These are phyloP conservation scores for Aspergillus steynii DNA, from an alignment of 495 filamentous ascomycete genomes.

Conservation along the genomic window DNA sequence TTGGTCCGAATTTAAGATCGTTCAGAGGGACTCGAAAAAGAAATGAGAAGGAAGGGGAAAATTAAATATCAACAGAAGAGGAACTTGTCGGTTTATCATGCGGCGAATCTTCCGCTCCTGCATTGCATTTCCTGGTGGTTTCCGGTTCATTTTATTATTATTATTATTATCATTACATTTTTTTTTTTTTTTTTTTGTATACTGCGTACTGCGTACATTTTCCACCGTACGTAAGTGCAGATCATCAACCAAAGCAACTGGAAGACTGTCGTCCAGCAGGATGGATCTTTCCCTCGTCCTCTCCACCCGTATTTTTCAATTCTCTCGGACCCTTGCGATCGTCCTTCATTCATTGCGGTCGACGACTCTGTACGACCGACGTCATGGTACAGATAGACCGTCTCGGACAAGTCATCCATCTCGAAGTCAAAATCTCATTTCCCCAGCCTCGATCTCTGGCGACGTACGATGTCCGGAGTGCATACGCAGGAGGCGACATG, in stretches of 20 bases:
- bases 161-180: neutral
- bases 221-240: conserved; percentile 6
- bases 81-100: too few relatives aligned
- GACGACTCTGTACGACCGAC: neutral
- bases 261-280: neutral
- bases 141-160: neutral
- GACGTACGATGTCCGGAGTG: conserved; percentile 2
- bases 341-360: neutral
- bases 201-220: conserved; percentile 5
- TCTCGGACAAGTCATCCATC: neutral
- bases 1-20: conserved; percentile 3
- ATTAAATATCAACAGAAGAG: too few relatives aligned
- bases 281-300: conserved; percentile 13
- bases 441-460: neutral
- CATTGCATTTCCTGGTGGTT: neutral
- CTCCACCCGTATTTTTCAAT: conserved; percentile 16
- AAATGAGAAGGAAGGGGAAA: too few relatives aligned
- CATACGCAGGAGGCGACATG: conserved; percentile 3
- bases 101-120: too few relatives aligned
- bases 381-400: conserved; percentile 1
- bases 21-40: too few relatives aligned
- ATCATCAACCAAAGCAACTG: conserved; percentile 20
- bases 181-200: conserved; percentile 10
- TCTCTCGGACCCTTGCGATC: conserved; percentile 16
- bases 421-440: neutral